Percentiles rank a stretch among this genome's conserved stretches.
phyloP scores from a whole-genome alignment of 1,284 basidiomycete species.

The Apiotrichum porosum region DNA sequence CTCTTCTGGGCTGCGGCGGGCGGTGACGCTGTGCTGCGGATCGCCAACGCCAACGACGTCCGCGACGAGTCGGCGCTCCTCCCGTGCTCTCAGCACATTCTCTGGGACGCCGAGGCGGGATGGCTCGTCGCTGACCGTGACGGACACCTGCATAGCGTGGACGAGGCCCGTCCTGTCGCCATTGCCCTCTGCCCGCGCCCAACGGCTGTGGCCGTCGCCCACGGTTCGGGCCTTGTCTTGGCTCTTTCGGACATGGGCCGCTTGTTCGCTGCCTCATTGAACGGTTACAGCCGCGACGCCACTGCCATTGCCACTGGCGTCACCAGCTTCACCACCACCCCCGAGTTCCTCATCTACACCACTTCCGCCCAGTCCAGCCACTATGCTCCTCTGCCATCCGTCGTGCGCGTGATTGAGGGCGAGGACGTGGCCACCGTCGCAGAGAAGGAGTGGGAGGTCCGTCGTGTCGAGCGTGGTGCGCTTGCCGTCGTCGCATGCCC shows the following conservation, averaged over 20 bases:
- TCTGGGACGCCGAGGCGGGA: constrained; percentile 27
- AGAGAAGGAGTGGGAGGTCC: constrained; percentile 59
- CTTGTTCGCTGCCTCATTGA: constrained; percentile 53
- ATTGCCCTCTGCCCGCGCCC: constrained; percentile 27
- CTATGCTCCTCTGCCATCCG: constrained; percentile 60
- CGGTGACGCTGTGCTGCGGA: constrained; percentile 4
- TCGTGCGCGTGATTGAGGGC: constrained; percentile 34
- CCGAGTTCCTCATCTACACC: constrained; percentile 80
- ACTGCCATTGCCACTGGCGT: constrained; percentile 58
- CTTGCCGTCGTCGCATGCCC: constrained; percentile 79
- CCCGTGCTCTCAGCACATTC: constrained; percentile 22
- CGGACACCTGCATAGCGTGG: constrained; percentile 22
- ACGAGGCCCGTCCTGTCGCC: not conserved
- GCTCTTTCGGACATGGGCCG: constrained; percentile 65
- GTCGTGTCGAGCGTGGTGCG: constrained; percentile 80
- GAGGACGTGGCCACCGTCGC: constrained; percentile 21
- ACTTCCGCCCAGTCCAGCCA: constrained; percentile 75
- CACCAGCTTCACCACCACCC: constrained; percentile 76
- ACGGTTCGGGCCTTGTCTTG: constrained; percentile 54
- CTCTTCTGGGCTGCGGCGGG: constrained; percentile 20
- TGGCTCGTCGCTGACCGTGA: constrained; percentile 27
- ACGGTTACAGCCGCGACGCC: constrained; percentile 19
- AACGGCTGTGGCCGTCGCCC: constrained; percentile 11
- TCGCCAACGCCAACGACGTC: constrained; percentile 9
- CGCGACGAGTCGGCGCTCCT: not conserved